These are phyloP conservation scores for Sporothrix mexicana DNA, from an alignment of 2,329 filamentous ascomycete genomes.

Conservation along the genomic window DNA sequence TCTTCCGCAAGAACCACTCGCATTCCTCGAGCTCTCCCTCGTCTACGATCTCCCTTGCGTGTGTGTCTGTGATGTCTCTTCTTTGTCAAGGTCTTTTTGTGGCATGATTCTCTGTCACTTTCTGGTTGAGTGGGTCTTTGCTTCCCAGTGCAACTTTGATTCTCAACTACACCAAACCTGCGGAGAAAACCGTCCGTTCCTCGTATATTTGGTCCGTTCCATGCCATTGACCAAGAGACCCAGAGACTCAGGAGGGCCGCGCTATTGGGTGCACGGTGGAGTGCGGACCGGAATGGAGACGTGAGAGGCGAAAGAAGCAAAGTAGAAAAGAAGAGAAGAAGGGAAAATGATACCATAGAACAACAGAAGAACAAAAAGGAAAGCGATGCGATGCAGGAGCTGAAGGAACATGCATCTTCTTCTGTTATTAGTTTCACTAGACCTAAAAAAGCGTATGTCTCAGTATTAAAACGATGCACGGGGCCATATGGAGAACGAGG, in stretches of 20 bases:
- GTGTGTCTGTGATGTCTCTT: neutral
- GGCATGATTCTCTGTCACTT: neutral
- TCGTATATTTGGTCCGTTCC: slow-evolving; percentile 12
- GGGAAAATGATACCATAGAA: neutral
- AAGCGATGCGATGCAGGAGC: neutral
- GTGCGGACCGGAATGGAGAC: slow-evolving; percentile 6
- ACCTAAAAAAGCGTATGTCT: neutral
- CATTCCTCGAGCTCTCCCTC: slow-evolving; percentile 17
- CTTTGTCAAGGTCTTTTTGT: neutral
- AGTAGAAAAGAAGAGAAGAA: neutral
- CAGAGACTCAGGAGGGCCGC: neutral
- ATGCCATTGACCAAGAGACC: neutral
- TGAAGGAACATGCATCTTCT: slow-evolving; percentile 3
- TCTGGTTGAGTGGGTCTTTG: neutral
- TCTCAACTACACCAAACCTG: slow-evolving; percentile 1
- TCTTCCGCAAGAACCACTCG: slow-evolving; percentile 4
- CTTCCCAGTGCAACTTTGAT: neutral
- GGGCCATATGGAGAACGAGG: slow-evolving; percentile 1
- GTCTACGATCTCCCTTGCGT: neutral
- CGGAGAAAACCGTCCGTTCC: slow-evolving; percentile 20
- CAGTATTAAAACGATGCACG: slow-evolving; percentile 7
- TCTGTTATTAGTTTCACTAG: slow-evolving; percentile 16
- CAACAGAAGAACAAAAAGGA: neutral
- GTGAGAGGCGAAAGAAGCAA: slow-evolving; percentile 1
- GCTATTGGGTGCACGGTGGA: slow-evolving; percentile 12